A percentile compares a stretch with the other conserved stretches of the same genome.
Evolutionary conservation across 1,139 yeast species (phyloP).

Genomic region (Saccharomyces hybrid): DNA sequence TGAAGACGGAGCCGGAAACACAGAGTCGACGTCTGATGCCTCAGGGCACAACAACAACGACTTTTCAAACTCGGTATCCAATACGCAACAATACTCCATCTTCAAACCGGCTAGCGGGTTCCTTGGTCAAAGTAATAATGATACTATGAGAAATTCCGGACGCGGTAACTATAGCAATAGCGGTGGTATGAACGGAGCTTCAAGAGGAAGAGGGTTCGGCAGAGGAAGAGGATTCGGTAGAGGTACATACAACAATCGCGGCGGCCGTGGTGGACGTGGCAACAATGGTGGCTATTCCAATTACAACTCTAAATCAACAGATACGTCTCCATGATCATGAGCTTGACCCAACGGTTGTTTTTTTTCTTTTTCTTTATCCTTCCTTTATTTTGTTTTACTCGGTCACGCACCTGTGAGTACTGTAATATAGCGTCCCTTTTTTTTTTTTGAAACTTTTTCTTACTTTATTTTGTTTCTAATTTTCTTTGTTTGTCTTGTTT

Average conservation of each 20-base stretch:
- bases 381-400: neutral
- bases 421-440: neutral
- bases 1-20: neutral
- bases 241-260: neutral
- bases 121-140: constrained; percentile 7
- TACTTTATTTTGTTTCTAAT: neutral
- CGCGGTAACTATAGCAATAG: constrained; percentile 5
- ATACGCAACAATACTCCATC: constrained; percentile 14
- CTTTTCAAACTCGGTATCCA: neutral
- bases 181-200: constrained; percentile 11
- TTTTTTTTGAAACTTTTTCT: neutral
- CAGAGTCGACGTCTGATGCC: neutral
- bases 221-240: constrained; percentile 8
- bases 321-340: neutral
- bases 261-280: constrained; percentile 7
- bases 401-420: neutral
- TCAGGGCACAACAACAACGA: neutral
- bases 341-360: too few relatives aligned
- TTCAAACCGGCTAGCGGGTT: constrained; percentile 28
- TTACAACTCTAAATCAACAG: neutral
- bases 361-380: neutral
- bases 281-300: constrained; percentile 11
- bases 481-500: neutral
- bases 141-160: constrained; percentile 3
- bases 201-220: constrained; percentile 12